Evolutionary conservation across 2,329 filamentous ascomycete genomes (phyloP).

Genomic region (Elsinoe arachidis): DNA sequence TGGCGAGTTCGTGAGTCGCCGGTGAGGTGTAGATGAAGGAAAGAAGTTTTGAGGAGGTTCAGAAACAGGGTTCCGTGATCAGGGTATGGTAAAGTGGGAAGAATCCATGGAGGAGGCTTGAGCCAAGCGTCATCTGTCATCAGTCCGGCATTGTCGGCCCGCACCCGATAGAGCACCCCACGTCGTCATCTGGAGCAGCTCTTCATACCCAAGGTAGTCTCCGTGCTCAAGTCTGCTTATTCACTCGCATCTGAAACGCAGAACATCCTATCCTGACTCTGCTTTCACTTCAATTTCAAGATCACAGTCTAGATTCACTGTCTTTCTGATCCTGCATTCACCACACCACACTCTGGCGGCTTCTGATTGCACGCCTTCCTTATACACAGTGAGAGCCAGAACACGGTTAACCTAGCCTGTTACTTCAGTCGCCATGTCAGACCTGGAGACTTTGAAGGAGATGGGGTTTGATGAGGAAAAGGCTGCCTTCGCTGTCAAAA

Average conservation of each 20-base stretch:
- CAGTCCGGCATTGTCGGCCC: neutral
- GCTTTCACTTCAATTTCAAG: no score
- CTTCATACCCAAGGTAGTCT: neutral
- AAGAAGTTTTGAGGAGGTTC: neutral
- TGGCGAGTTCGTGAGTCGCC: no score
- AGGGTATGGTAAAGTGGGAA: neutral
- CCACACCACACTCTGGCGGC: neutral
- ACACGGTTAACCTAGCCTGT: neutral
- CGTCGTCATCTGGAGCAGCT: neutral
- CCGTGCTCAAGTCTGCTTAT: neutral
- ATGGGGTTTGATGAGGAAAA: constrained; percentile 77
- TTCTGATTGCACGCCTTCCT: neutral
- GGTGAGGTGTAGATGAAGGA: neutral
- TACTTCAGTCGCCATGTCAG: constrained; percentile 34
- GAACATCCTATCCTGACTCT: neutral
- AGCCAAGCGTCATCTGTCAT: constrained; percentile 1
- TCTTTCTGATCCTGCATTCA: neutral
- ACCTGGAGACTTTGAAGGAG: constrained; percentile 53
- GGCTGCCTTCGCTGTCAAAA: constrained; percentile 75
- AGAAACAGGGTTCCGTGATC: neutral
- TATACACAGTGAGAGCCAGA: neutral
- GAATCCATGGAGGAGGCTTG: neutral
- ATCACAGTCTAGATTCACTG: no score
- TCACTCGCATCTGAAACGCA: neutral
- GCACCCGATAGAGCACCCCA: neutral